These are phyloP conservation scores for Xylaria scruposa DNA, from an alignment of 495 filamentous ascomycete species.

Conservation along the genomic window DNA sequence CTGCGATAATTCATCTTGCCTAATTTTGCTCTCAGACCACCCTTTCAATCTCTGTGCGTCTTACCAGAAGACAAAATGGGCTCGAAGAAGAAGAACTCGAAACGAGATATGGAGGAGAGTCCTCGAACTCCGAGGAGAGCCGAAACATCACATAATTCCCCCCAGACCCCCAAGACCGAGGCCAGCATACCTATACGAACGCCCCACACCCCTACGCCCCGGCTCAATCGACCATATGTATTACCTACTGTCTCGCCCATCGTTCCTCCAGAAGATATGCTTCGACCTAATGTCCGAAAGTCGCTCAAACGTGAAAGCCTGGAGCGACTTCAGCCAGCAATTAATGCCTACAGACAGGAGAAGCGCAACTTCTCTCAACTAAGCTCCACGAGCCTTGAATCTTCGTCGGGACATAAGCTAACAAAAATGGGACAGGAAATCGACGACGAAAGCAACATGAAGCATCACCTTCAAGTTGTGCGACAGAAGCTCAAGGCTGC, in stretches of 20 bases:
- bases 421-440: background rate
- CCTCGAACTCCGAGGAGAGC: background rate
- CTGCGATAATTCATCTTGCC: background rate
- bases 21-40: background rate
- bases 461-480: background rate
- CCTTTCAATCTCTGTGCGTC: background rate
- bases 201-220: too few species aligned
- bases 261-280: too few species aligned
- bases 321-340: too few species aligned
- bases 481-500: background rate
- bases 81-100: background rate
- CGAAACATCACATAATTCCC: too few species aligned
- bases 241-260: too few species aligned
- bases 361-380: background rate
- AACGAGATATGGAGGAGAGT: background rate
- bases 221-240: too few species aligned
- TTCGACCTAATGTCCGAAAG: too few species aligned
- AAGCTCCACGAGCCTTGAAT: background rate
- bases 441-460: background rate
- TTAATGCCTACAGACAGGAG: too few species aligned
- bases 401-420: background rate
- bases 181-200: too few species aligned
- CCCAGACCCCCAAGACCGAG: background rate
- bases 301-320: too few species aligned
- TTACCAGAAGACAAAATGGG: background rate